A percentile compares a stretch with the other conserved stretches of the same genome.
These are phyloP conservation scores for Xylaria hypoxylon DNA, from an alignment of 2,329 filamentous ascomycete species.

Conservation along the genomic window DNA sequence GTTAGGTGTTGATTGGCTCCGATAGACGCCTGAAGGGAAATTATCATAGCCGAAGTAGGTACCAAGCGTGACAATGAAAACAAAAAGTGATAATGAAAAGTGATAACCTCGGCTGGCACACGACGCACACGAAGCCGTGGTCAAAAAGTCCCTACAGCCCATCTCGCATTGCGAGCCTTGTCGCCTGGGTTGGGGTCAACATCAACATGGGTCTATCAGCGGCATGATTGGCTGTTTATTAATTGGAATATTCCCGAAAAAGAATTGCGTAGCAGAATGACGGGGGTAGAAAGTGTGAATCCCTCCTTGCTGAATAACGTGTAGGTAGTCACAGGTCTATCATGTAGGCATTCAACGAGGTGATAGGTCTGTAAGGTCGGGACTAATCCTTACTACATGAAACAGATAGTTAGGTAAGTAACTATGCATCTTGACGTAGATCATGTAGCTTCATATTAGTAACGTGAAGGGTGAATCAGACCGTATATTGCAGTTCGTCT, in stretches of 20 bases:
- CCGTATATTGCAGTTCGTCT: not conserved
- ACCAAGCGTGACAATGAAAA: not conserved
- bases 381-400: not conserved
- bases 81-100: not conserved
- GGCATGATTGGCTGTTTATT: conserved; percentile 20
- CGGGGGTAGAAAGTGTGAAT: not conserved
- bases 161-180: conserved; percentile 23
- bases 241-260: conserved; percentile 22
- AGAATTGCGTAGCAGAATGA: conserved; percentile 17
- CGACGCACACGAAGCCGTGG: conserved; percentile 2
- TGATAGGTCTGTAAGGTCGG: not conserved
- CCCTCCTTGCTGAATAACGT: not conserved
- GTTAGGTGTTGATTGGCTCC: conserved; percentile 14
- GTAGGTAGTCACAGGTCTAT: not conserved
- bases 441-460: conserved; percentile 20
- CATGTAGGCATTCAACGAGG: not conserved
- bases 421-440: conserved; percentile 23
- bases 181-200: conserved; percentile 21
- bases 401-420: not conserved
- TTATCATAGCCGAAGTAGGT: conserved; percentile 14
- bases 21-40: conserved; percentile 19
- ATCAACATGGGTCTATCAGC: conserved; percentile 12
- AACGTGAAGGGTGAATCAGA: not conserved
- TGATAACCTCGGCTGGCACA: conserved; percentile 9
- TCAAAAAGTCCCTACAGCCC: conserved; percentile 26